Evolutionary conservation across 2,329 filamentous ascomycete genomes (phyloP).

Genomic region (Alternaria burnsii): DNA sequence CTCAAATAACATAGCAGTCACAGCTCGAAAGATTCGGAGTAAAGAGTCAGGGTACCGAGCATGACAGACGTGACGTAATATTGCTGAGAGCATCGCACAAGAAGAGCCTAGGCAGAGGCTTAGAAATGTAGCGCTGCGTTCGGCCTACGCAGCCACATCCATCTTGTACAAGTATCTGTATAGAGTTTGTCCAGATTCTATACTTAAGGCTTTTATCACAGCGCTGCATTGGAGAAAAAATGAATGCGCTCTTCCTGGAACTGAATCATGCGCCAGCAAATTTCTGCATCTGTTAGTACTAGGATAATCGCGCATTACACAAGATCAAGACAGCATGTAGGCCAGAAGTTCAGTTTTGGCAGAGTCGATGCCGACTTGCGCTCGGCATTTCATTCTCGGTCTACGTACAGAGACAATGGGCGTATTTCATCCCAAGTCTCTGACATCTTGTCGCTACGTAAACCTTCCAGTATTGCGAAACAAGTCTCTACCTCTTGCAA

Average conservation of each 20-base stretch:
- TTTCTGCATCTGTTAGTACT: not conserved
- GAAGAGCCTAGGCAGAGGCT: not conserved
- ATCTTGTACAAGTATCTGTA: too few relatives aligned
- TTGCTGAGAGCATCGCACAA: not conserved
- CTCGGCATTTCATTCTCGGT: constrained; percentile 39
- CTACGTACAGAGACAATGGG: constrained; percentile 28
- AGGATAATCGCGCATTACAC: not conserved
- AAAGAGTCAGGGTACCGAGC: not conserved
- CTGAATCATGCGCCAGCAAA: too few relatives aligned
- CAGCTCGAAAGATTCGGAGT: not conserved
- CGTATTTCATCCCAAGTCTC: constrained; percentile 30
- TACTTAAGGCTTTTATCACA: too few relatives aligned
- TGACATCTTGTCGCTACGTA: constrained; percentile 23
- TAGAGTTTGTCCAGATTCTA: too few relatives aligned
- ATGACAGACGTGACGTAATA: not conserved
- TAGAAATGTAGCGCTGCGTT: not conserved
- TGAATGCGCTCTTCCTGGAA: too few relatives aligned
- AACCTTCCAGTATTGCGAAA: constrained; percentile 22
- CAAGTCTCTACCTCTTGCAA: constrained; percentile 3
- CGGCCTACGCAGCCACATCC: too few relatives aligned
- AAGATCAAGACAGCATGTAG: not conserved
- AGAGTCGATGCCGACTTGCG: constrained; percentile 33
- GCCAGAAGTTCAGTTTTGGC: constrained; percentile 4
- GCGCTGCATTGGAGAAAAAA: too few relatives aligned
- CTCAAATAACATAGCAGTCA: not conserved